phyloP scores from a whole-genome alignment of 768 basidiomycete species.

The Naganishia vaughanmartiniae region DNA sequence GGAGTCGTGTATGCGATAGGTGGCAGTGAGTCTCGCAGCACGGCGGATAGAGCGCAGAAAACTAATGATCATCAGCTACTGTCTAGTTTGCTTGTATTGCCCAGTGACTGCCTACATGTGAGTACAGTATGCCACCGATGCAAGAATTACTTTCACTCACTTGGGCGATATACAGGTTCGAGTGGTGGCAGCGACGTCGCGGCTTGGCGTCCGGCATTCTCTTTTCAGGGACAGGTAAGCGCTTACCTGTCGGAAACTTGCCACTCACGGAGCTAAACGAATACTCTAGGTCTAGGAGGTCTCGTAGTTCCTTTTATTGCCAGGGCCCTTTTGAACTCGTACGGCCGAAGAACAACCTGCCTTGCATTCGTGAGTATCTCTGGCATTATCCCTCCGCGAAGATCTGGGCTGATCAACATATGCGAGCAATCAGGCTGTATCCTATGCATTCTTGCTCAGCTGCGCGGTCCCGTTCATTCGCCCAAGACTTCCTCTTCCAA shows the following conservation, averaged over 20 bases:
- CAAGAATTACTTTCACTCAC: neutral
- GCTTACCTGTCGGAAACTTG: neutral
- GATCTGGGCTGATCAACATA: neutral
- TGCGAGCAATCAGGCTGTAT: conserved; percentile 26
- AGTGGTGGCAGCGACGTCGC: conserved; percentile 34
- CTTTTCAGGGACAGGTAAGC: conserved; percentile 38
- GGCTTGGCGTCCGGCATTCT: conserved; percentile 37
- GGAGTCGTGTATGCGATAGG: conserved; percentile 37
- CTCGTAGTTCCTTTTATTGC: conserved; percentile 38
- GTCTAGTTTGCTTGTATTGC: conserved; percentile 35
- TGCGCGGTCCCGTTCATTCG: conserved; percentile 34
- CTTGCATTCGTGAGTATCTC: conserved; percentile 9
- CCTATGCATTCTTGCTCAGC: conserved; percentile 32
- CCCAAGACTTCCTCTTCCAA: conserved; percentile 33
- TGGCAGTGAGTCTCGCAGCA: conserved; percentile 32
- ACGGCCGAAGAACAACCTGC: conserved; percentile 32
- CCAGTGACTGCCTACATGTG: conserved; percentile 38
- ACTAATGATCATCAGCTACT: neutral
- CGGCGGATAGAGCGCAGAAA: neutral
- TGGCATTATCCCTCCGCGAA: neutral
- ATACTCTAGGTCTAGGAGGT: conserved; percentile 34
- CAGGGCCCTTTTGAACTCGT: conserved; percentile 28
- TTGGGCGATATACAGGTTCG: conserved; percentile 20
- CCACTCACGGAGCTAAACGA: neutral
- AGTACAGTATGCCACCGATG: neutral